Evolutionary conservation across 2,329 filamentous ascomycete species (phyloP).

Genomic region (Colletotrichum sp.): DNA sequence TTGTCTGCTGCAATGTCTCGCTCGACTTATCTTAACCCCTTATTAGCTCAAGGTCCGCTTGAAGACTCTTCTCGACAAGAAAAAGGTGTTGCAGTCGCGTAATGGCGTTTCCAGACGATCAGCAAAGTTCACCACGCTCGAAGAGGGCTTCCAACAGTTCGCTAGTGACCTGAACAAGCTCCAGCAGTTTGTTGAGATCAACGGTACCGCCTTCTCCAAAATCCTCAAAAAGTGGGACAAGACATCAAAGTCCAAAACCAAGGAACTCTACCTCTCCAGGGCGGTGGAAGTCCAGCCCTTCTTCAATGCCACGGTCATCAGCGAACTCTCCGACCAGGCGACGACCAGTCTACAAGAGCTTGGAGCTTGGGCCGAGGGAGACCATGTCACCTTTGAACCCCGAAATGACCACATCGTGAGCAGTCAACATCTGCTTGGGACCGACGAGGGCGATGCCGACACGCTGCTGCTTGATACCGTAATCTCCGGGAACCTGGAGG

Average conservation of each 20-base stretch:
- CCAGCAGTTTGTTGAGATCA: constrained; percentile 98
- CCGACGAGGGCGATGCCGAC: constrained; percentile 90
- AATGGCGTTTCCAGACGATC: constrained; percentile 78
- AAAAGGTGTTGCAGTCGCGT: constrained; percentile 85
- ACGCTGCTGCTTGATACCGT: constrained; percentile 88
- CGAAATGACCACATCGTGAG: constrained; percentile 67
- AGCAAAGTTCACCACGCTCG: constrained; percentile 90
- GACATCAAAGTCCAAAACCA: constrained; percentile 98
- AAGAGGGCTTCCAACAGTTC: constrained; percentile 97
- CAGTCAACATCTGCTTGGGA: constrained; percentile 69
- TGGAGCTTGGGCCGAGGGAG: constrained; percentile 95
- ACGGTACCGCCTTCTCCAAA: constrained; percentile 97
- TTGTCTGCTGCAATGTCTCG: neutral
- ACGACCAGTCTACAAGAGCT: constrained; percentile 96
- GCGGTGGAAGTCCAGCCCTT: constrained; percentile 98
- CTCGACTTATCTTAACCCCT: neutral
- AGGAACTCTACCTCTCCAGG: constrained; percentile 93
- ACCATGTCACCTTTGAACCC: constrained; percentile 82
- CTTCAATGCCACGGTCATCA: constrained; percentile 97
- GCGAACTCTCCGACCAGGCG: constrained; percentile 93
- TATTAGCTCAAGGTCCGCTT: constrained; percentile 87
- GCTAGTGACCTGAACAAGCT: constrained; percentile 96
- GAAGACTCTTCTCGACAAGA: constrained; percentile 93
- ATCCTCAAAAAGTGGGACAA: constrained; percentile 99
- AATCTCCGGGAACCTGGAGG: constrained; percentile 78